phyloP scores from a whole-genome alignment of 495 filamentous ascomycete genomes.

The Xylaria venustula region DNA sequence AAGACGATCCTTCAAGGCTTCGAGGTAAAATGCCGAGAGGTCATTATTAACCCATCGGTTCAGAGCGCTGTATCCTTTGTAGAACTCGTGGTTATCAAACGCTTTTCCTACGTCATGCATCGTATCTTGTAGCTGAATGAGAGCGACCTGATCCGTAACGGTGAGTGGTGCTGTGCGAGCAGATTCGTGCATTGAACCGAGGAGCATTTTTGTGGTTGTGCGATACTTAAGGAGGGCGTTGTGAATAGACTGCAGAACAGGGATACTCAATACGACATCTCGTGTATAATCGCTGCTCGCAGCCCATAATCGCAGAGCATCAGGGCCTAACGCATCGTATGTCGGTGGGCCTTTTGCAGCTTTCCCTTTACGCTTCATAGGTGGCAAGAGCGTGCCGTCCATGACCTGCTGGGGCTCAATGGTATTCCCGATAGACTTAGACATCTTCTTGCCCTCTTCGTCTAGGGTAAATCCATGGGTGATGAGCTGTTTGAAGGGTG shows the following conservation, averaged over 20 bases:
- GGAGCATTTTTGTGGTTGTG: constrained; percentile 80
- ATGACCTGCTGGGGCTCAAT: constrained; percentile 81
- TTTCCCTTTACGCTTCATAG: constrained; percentile 43
- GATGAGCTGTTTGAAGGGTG: constrained; percentile 79
- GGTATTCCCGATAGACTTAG: constrained; percentile 93
- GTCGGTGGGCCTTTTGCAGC: constrained; percentile 13
- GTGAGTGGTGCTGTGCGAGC: constrained; percentile 42
- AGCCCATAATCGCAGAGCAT: constrained; percentile 89
- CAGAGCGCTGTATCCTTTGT: constrained; percentile 68
- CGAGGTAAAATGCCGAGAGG: constrained; percentile 91
- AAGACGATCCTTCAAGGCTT: constrained; percentile 83
- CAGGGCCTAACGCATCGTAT: constrained; percentile 60
- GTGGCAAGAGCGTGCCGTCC: constrained; percentile 62
- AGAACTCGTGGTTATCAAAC: constrained; percentile 75
- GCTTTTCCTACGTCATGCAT: constrained; percentile 58
- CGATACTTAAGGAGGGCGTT: constrained; percentile 79
- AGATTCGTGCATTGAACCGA: constrained; percentile 73
- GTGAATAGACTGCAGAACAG: constrained; percentile 72
- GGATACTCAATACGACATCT: constrained; percentile 75
- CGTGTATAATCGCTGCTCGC: constrained; percentile 87
- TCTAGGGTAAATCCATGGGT: constrained; percentile 96
- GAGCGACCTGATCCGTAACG: constrained; percentile 69
- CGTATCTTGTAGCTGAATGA: constrained; percentile 67
- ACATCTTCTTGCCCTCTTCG: constrained; percentile 91
- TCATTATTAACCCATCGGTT: constrained; percentile 78